These are phyloP conservation scores for Amylostereum chailletii DNA, from an alignment of 1,284 basidiomycete species.

Conservation along the genomic window DNA sequence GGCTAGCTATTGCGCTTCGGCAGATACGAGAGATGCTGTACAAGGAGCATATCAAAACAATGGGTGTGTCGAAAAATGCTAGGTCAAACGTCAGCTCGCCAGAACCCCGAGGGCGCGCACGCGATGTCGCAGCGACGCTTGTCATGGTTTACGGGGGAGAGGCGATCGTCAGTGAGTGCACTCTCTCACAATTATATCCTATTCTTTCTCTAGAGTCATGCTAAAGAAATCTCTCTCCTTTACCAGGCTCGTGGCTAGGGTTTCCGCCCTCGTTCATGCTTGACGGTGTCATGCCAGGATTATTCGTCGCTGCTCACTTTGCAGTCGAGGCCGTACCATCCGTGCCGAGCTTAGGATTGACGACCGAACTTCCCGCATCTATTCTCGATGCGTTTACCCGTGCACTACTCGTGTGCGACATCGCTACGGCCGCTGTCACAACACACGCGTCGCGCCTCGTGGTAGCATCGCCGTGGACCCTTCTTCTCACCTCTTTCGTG, in stretches of 20 bases:
- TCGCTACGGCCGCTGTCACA: constrained; percentile 58
- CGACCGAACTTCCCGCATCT: constrained; percentile 54
- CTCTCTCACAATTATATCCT: background rate
- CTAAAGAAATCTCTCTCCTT: background rate
- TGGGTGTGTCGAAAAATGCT: constrained; percentile 7
- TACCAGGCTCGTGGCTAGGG: constrained; percentile 52
- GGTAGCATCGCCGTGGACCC: constrained; percentile 59
- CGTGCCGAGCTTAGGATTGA: constrained; percentile 41
- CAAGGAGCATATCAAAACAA: constrained; percentile 30
- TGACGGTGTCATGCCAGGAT: constrained; percentile 46
- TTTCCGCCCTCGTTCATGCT: constrained; percentile 62
- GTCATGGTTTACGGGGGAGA: constrained; percentile 70
- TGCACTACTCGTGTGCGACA: constrained; percentile 60
- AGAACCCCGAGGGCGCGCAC: constrained; percentile 28
- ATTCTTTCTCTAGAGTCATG: constrained; percentile 4
- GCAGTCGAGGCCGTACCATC: constrained; percentile 50
- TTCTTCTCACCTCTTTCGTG: constrained; percentile 60
- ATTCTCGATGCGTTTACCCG: constrained; percentile 62
- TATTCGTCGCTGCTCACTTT: constrained; percentile 47
- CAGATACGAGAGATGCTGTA: constrained; percentile 50
- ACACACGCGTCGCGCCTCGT: constrained; percentile 38
- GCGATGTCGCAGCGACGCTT: constrained; percentile 47
- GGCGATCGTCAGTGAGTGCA: constrained; percentile 44
- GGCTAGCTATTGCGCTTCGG: constrained; percentile 58
- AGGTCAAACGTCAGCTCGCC: constrained; percentile 1